These are phyloP conservation scores for Cnidoscolus chayamansa DNA, from an alignment of 441 rosid species.

Conservation along the genomic window DNA sequence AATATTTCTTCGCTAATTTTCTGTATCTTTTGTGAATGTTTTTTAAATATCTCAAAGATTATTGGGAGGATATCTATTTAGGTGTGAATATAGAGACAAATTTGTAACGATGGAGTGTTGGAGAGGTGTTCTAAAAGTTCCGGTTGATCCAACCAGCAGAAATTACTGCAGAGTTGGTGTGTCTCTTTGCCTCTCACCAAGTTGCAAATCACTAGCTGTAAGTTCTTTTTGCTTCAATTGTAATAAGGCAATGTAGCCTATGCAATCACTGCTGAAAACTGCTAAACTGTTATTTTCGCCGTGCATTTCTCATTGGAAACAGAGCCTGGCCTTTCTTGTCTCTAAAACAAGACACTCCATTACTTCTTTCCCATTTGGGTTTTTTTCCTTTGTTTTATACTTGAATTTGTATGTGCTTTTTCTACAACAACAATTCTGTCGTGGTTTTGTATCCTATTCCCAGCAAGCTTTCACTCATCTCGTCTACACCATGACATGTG, in stretches of 20 bases:
- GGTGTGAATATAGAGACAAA: background rate
- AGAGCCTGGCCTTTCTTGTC: too few relatives aligned
- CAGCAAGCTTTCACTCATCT: background rate
- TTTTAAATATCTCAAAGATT: background rate
- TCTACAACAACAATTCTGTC: background rate
- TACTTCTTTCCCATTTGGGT: too few relatives aligned
- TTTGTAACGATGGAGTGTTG: constrained; percentile 51
- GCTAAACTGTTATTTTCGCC: too few relatives aligned
- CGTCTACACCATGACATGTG: background rate
- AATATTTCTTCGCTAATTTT: background rate
- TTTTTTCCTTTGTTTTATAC: too few relatives aligned
- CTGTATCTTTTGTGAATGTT: background rate
- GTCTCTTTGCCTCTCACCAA: constrained; percentile 56
- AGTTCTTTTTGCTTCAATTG: constrained; percentile 12
- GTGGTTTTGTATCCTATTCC: background rate
- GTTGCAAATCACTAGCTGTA: constrained; percentile 41
- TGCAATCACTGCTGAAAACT: background rate
- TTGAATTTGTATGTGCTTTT: too few relatives aligned
- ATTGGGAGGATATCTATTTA: background rate
- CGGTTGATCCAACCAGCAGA: constrained; percentile 29
- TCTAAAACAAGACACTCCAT: too few relatives aligned
- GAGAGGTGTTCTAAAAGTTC: constrained; percentile 60
- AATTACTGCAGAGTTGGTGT: constrained; percentile 56
- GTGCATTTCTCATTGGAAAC: too few relatives aligned
- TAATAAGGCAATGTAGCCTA: background rate